Conservation (phyloP, 2,329 filamentous ascomycete species). For the Xylaria sp. region DNA sequence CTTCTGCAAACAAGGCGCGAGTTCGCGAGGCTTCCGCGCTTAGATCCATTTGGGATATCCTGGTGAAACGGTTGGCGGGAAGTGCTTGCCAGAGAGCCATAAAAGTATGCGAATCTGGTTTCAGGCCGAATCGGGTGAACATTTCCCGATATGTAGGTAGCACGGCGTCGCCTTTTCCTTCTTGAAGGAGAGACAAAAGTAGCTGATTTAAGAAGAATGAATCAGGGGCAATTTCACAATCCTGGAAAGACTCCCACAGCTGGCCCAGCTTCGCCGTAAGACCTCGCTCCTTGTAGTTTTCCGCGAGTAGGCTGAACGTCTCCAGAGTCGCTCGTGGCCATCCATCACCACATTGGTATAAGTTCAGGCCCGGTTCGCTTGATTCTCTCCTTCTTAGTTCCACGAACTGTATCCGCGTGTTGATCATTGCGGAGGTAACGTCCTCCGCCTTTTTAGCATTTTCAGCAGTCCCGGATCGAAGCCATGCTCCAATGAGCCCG, state of each 20-base stretch:
- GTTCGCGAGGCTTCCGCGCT: constrained; percentile 50
- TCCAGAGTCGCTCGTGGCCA: constrained; percentile 74
- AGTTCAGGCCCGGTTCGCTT: constrained; percentile 42
- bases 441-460: constrained; percentile 71
- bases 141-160: constrained; percentile 66
- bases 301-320: constrained; percentile 79
- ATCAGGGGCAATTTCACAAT: constrained; percentile 73
- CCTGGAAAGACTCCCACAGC: constrained; percentile 70
- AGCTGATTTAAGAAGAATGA: constrained; percentile 84
- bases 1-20: constrained; percentile 59
- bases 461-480: constrained; percentile 68
- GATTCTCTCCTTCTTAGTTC: constrained; percentile 54
- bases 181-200: constrained; percentile 72
- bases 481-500: constrained; percentile 81
- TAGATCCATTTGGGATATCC: constrained; percentile 47
- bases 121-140: constrained; percentile 58
- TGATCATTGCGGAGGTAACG: constrained; percentile 81
- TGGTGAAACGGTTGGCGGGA: constrained; percentile 59
- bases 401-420: constrained; percentile 72
- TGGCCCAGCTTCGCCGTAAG: constrained; percentile 66
- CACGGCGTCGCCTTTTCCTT: constrained; percentile 64
- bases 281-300: constrained; percentile 73
- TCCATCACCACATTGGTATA: constrained; percentile 49
- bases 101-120: constrained; percentile 75
- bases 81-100: constrained; percentile 72